Base-by-base conservation (phyloP, 2,329 filamentous ascomycete species). In the Arthrobotrys iridis region DNA sequence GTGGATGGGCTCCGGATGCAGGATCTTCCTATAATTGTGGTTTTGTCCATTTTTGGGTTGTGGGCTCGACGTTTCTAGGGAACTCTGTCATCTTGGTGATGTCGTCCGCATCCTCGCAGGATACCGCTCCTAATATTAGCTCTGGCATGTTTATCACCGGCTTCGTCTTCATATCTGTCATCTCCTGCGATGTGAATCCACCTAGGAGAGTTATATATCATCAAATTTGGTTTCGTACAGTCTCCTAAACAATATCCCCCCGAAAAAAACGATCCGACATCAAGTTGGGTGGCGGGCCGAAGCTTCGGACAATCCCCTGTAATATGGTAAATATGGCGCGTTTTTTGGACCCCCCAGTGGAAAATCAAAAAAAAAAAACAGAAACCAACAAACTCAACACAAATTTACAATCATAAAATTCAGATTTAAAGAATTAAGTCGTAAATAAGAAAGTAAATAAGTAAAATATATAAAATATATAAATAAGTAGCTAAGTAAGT, bases 161-260 rank as follows among this genome's bases (percentile, higher is more conserved):
- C 13, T 6, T 22, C 55, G 15, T 67, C 83, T 82, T 77, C 86
- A 33, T 52, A n/a, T n/a, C n/a, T n/a, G n/a, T n/a, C n/a, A n/a
- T n/a, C n/a, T 48, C 85, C 81, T 50, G 78, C 80, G 5, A 86
- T 85, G 77, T 86, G 82, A 50, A 87, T 85, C 85, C 85, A 87
- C 0, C 85, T 85, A 0, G 84, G 85, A 33, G 86, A 78, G 41
- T 59, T 22, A 52, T 10, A 52, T 52, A 13, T 26, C 46, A 11
- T 52, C 33, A 33, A 52, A 26, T 1, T 28, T 7, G n/a, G 33
- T 64, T 18, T 55, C 45, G 8, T 82, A 82, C 46, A 83, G 82
- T 2, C n/a, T n/a, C n/a, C n/a, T n/a, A n/a, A n/a, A n/a, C n/a
- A n/a, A n/a, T n/a, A n/a, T n/a, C n/a, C n/a, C n/a, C n/a, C n/a